Percentiles rank a stretch among this genome's conserved stretches.
phyloP scores from a whole-genome alignment of 176 grass and related monocot species.

The Avena insularis region DNA sequence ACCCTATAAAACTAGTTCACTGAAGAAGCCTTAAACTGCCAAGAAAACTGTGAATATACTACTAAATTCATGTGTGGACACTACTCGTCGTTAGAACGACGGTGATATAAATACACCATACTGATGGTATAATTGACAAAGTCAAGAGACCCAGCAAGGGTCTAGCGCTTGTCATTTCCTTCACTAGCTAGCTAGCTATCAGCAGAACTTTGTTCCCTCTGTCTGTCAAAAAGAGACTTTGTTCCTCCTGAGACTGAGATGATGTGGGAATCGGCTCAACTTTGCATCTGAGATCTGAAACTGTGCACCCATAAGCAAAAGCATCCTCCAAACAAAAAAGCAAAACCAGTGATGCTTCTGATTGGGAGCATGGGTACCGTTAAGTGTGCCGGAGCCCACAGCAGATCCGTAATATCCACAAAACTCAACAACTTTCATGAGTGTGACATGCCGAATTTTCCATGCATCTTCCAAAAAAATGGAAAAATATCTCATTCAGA shows the following conservation, averaged over 20 bases:
- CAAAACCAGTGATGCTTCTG: not conserved
- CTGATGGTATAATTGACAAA: not conserved
- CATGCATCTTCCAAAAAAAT: not conserved
- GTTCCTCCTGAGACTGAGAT: not conserved
- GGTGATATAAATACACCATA: not conserved
- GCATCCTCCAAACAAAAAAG: not conserved
- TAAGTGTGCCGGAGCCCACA: not conserved
- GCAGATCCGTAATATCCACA: not conserved
- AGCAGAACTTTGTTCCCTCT: not conserved
- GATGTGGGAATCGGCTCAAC: not conserved
- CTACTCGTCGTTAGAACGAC: not conserved
- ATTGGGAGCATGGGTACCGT: not conserved
- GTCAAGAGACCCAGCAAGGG: not conserved
- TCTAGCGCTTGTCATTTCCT: not conserved
- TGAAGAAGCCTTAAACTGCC: not conserved
- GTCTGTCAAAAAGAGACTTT: too few species aligned
- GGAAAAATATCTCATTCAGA: not conserved
- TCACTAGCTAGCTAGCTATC: not conserved
- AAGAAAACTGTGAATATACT: not conserved
- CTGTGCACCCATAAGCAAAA: not conserved
- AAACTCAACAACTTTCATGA: not conserved
- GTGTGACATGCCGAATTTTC: not conserved
- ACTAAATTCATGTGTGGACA: not conserved
- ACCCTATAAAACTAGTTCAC: not conserved
- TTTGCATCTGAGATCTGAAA: not conserved